Base-by-base conservation (phyloP, 257 asterid species). In the Petunia secreta region DNA sequence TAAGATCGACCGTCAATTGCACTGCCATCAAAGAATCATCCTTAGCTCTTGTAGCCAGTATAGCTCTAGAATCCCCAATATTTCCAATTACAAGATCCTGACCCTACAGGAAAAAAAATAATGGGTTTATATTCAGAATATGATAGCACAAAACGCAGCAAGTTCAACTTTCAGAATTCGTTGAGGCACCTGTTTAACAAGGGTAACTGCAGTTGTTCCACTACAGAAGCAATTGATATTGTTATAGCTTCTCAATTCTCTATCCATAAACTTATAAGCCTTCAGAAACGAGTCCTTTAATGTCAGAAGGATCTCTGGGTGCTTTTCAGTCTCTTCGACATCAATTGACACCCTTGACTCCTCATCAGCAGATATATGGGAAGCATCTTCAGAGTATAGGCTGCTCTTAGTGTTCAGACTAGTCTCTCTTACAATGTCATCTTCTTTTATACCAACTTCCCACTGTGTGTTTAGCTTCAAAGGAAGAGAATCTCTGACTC, bases 1-100 rank as follows among this genome's bases (percentile, higher is more conserved):
- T 77, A 10, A 77, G 63, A 50, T 77, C 81, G 9, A 77, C 46
- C 25, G 81, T 77, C 36, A 77, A 68, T 64, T 77, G 81, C 41
- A 77, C 59, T 0, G 81, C 50, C 11, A 77, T n/a, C 80, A 76
- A 76, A 37, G 15, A 37, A 43, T 53, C 80, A 57, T 76, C 80
- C 15, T 57, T 52, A 54, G 8, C 16, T 6, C 16, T 38, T 13
- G 54, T 57, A 76, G 68, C 80, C 36, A 76, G 62, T 57, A 76
- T 68, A 76, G 80, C 80, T 54, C 80, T 63, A 10, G 80, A 76
- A 15, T 76, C 80, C 10, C 80, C 80, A 76, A 76, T 14, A 38
- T 76, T 76, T 10, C 67, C 80, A 76, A 76, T 59, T 54, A 55
- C 43, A 4, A 76, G 59, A 34, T 58, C 62, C 53, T 76, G 67